Evolutionary conservation across 2,329 filamentous ascomycete species (phyloP).

Genomic region (Cladobotryum protrusum): DNA sequence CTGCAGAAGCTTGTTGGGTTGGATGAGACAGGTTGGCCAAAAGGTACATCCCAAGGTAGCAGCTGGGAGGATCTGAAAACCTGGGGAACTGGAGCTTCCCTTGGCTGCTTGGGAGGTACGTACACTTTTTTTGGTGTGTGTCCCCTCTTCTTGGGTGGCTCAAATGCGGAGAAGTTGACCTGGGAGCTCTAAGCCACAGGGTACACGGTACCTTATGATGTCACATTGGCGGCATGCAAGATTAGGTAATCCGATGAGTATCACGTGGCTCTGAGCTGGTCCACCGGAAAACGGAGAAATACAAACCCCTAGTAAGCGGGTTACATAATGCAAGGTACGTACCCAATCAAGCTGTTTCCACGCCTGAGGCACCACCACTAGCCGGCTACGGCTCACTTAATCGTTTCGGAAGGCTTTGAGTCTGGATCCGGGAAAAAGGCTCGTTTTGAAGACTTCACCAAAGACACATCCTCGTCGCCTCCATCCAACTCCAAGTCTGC

Average conservation of each 20-base stretch:
- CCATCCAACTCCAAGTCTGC: conserved; percentile 32
- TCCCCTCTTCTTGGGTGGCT: conserved; percentile 3
- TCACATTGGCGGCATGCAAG: conserved; percentile 5
- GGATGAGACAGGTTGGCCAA: too few species aligned
- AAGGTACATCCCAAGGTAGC: too few species aligned
- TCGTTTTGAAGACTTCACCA: conserved; percentile 32
- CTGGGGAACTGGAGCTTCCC: conserved; percentile 11
- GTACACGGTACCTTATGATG: conserved; percentile 10
- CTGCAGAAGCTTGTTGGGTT: neutral
- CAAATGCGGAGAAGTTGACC: conserved; percentile 5
- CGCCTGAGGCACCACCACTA: conserved; percentile 23
- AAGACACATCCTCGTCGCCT: conserved; percentile 21
- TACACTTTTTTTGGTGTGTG: conserved; percentile 2
- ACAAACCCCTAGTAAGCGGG: neutral
- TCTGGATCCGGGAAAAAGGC: conserved; percentile 32
- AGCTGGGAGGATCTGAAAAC: conserved; percentile 10
- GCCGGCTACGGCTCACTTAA: conserved; percentile 32
- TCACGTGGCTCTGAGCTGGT: too few species aligned
- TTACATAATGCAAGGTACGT: neutral
- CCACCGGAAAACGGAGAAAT: neutral
- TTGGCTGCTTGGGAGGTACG: conserved; percentile 1
- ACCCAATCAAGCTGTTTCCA: neutral
- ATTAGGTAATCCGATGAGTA: neutral
- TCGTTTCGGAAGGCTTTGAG: conserved; percentile 24
- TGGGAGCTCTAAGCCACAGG: neutral